Evolutionary conservation across 345 rosid genomes (phyloP).

Genomic region (Carallia pectinifolia): DNA sequence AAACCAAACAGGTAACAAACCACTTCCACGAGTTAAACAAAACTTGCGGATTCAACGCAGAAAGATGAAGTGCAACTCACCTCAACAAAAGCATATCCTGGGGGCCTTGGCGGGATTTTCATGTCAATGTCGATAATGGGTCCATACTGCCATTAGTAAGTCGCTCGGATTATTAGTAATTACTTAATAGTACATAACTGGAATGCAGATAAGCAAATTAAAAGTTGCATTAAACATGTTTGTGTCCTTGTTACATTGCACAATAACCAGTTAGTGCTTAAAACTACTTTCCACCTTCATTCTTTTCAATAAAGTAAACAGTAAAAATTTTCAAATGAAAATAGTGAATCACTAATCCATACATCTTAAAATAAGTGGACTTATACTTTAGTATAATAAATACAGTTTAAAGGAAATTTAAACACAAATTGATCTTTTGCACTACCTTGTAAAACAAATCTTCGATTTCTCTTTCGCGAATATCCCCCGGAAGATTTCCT

Average conservation of each 20-base stretch:
- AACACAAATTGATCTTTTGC: too few species aligned
- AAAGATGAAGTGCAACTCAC: slow-evolving; percentile 27
- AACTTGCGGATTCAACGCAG: too few species aligned
- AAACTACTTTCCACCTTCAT: too few species aligned
- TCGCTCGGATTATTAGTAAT: not conserved
- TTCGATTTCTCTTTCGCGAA: slow-evolving; percentile 94
- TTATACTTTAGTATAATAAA: too few species aligned
- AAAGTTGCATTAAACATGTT: not conserved
- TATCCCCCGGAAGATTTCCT: slow-evolving; percentile 97
- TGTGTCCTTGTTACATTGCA: not conserved
- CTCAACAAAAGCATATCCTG: slow-evolving; percentile 97
- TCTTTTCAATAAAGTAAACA: too few species aligned
- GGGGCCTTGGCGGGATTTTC: slow-evolving; percentile 96
- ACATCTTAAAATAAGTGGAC: too few species aligned
- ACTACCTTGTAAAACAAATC: slow-evolving; percentile 91
- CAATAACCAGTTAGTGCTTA: not conserved
- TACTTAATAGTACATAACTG: not conserved
- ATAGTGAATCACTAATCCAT: too few species aligned
- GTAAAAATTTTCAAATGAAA: too few species aligned
- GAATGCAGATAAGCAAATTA: not conserved
- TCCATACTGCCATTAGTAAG: slow-evolving; percentile 65
- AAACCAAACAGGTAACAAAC: not conserved
- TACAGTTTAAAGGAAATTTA: too few species aligned
- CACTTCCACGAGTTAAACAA: not conserved
- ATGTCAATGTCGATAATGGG: slow-evolving; percentile 78